Conservation (phyloP, 2,329 filamentous ascomycete genomes). For the Pseudonectria buxi region DNA sequence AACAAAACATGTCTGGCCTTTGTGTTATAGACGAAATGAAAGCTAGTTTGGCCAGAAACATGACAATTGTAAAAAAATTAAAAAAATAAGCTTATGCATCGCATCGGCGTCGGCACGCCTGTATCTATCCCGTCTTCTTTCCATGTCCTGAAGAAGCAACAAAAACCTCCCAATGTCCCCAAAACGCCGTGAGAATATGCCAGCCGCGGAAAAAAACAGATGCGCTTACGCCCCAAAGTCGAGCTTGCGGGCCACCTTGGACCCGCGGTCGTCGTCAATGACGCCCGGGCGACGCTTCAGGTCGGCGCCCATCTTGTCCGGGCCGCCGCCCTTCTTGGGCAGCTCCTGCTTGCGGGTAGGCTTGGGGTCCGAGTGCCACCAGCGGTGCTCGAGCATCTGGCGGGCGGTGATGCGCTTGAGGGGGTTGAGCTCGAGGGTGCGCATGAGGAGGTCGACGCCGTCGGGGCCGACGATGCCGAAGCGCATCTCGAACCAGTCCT, state of each 20-base stretch:
- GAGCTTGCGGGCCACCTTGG: slow-evolving; percentile 75
- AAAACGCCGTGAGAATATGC: too few relatives aligned
- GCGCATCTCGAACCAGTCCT: slow-evolving; percentile 65
- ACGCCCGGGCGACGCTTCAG: slow-evolving; percentile 66
- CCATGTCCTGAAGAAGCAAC: too few relatives aligned
- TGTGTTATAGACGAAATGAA: too few relatives aligned
- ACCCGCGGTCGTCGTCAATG: slow-evolving; percentile 59
- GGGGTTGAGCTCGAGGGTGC: slow-evolving; percentile 81
- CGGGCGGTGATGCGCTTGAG: slow-evolving; percentile 71
- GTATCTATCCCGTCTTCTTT: too few relatives aligned
- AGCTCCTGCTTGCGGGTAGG: slow-evolving; percentile 78
- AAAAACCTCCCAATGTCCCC: too few relatives aligned
- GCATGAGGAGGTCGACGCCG: slow-evolving; percentile 82
- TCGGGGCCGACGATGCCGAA: slow-evolving; percentile 76
- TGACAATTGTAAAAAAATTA: too few relatives aligned
- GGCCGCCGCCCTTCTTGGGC: slow-evolving; percentile 66
- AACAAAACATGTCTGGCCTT: too few relatives aligned
- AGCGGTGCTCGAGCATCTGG: slow-evolving; percentile 72
- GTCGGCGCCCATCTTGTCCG: slow-evolving; percentile 74
- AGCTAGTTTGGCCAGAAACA: too few relatives aligned
- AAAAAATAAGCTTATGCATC: too few relatives aligned
- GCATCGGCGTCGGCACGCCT: too few relatives aligned
- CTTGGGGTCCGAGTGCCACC: slow-evolving; percentile 78
- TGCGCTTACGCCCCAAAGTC: slow-evolving; percentile 55
- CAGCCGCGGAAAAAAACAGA: too few relatives aligned